Evolutionary conservation across 805 yeast species (phyloP), one percentile per base, ranked within the genome.

Genomic region (Ascoidea rubescens): DNA sequence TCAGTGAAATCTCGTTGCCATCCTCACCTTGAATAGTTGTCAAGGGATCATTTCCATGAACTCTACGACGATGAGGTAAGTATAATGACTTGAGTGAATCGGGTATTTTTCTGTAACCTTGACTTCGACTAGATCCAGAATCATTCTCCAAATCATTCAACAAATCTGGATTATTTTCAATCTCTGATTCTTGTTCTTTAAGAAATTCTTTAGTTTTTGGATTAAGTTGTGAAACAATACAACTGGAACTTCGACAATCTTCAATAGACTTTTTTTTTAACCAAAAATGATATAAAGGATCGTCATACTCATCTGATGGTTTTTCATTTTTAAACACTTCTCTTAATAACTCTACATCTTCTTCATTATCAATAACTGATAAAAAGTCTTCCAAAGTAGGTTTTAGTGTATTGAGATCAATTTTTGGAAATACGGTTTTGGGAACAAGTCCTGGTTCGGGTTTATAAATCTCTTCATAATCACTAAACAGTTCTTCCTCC

Each of bases 41-140:
- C 55, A 86, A 67, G n/a, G 90, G 91, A 51, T 72, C 71, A 46
- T 63, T 56, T 57, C 76, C 72, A 56, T 83, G 78, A 1, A 77
- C 66, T 59, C 76, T 80, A 54, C 87, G 77, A 50, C 93, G 80
- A 64, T 89, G 96, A 1, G 95, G 93, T 51, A 90, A 69, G 62
- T 87, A 90, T 54, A 79, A 84, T 12, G 78, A 70, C 63, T 90
- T 90, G 47, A 80, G 73, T 0, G 78, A 72, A 57, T 89, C 96
- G 0, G 84, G 76, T 45, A 87, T 80, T 63, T 84, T 85, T 48
- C 68, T 65, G 62, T 82, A 87, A 0, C 96, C 95, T 53, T 82
- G 79, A 44, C 89, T 80, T 59, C 78, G 76, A 60, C 84, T 84
- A 1, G 86, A 73, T 0, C 89, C 87, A 0, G 82, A 68, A 0